Base-by-base conservation (phyloP, 2,329 filamentous ascomycete species). In the Aspergillaceae sp. region DNA sequence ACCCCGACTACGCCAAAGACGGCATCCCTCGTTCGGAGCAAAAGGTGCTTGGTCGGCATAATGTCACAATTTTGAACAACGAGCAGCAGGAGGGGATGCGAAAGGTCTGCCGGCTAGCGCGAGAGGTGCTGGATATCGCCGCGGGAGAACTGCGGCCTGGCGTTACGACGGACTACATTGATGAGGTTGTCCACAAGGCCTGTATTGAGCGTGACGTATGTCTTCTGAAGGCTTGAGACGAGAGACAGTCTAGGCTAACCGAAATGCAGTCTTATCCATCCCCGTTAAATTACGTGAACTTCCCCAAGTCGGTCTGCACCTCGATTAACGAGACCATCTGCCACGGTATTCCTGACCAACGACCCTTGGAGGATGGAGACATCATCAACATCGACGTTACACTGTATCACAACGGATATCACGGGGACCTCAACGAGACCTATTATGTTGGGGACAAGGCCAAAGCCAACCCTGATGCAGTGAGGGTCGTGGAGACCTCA, bases 381-480 rank as follows among this genome's bases (percentile, higher is more conserved):
- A 97, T 98, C 54, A 73, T 98, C 61, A 98, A 98, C 72, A 89
- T 98, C 55, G 92, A 98, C 58, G 87, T 98, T 4, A 90, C 89
- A 1, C 73, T 98, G 38, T 98, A 94, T 69, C 89, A 97, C 65
- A 86, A 84, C 50, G 92, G 92, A 45, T 97, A 91, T 72, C 92
- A 98, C 64, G 89, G 88, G 46, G 92, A 98, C 66, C 74, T 98
- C 46, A 98, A 98, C 72, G 92, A 98, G 73, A 98, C 92, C 8
- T 98, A 97, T 72, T 98, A 98, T 65, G 86, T 98, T 41, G 92
- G 92, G 47, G 86, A 94, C 57, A 88, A 86, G 62, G 87, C 92
- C 37, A 79, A 80, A 60, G 82, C 86, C 6, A 84, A 97, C 60
- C 81, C 88, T 0, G 90, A 97, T 56, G 80, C 86, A 3, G 88